These are phyloP conservation scores for Fusarium camptoceras DNA, from an alignment of 2,329 filamentous ascomycete species.

Conservation along the genomic window DNA sequence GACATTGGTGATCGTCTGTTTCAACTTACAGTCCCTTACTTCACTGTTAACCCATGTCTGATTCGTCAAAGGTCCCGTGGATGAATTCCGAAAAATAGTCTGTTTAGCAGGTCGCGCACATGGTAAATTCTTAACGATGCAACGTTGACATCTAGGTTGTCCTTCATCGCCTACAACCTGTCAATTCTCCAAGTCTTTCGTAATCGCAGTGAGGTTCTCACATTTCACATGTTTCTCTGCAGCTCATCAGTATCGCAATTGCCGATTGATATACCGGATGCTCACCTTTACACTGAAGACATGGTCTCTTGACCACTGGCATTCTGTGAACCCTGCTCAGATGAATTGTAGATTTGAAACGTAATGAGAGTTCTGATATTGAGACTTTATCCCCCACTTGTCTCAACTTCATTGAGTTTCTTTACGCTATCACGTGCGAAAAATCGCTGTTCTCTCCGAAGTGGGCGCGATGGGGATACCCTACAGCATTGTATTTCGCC, in stretches of 20 bases:
- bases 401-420: conserved; percentile 1
- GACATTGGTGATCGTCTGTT: fast-evolving
- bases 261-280: background rate
- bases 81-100: conserved; percentile 54
- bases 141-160: conserved; percentile 53
- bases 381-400: conserved; percentile 23
- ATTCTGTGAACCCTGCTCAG: too few species aligned
- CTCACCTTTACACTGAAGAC: conserved; percentile 53
- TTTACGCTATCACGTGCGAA: conserved; percentile 33
- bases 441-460: conserved; percentile 41
- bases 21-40: conserved; percentile 50
- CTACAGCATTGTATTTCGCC: background rate
- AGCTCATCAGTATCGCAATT: background rate
- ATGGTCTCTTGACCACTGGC: conserved; percentile 51
- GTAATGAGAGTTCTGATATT: conserved; percentile 8
- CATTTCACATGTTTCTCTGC: conserved; percentile 54
- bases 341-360: too few species aligned
- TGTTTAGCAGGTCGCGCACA: conserved; percentile 52
- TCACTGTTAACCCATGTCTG: conserved; percentile 55
- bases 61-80: conserved; percentile 49
- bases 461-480: conserved; percentile 1
- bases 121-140: conserved; percentile 49
- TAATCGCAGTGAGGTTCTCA: conserved; percentile 21
- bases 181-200: background rate
- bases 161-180: conserved; percentile 51